phyloP scores from a whole-genome alignment of 2,329 filamentous ascomycete genomes.

The Fusarium decemcellulare region DNA sequence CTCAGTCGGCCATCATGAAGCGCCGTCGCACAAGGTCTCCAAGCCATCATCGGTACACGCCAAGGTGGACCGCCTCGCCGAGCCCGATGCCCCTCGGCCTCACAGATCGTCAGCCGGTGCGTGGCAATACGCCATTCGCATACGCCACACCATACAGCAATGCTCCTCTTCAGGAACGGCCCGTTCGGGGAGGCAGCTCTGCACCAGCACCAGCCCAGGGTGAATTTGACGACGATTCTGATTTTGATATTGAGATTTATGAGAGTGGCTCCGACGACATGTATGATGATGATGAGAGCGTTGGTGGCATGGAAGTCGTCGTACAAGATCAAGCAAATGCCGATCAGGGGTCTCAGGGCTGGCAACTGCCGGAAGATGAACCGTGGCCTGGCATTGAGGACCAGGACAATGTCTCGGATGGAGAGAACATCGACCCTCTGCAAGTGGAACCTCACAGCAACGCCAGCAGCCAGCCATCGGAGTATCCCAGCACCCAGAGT shows the following conservation, averaged over 20 bases:
- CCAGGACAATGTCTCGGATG: conserved; percentile 60
- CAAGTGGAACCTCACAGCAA: conserved; percentile 51
- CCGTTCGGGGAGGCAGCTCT: conserved; percentile 47
- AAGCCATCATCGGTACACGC: conserved; percentile 66
- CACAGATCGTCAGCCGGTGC: conserved; percentile 53
- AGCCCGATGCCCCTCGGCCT: conserved; percentile 57
- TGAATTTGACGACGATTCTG: conserved; percentile 54
- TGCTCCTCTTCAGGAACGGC: conserved; percentile 62
- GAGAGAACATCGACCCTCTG: conserved; percentile 66
- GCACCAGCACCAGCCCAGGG: conserved; percentile 48
- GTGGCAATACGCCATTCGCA: conserved; percentile 72
- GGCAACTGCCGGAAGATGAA: conserved; percentile 66
- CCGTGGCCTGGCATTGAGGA: conserved; percentile 71
- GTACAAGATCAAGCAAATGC: conserved; percentile 41
- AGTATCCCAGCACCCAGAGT: conserved; percentile 68
- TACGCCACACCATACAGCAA: conserved; percentile 84
- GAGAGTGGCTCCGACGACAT: conserved; percentile 54
- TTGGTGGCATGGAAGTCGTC: conserved; percentile 45
- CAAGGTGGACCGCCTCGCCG: conserved; percentile 67
- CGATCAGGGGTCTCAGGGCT: conserved; percentile 45
- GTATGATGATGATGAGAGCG: conserved; percentile 47
- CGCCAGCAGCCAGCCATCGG: conserved; percentile 67
- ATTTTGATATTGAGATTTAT: conserved; percentile 54
- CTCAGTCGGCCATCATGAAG: conserved; percentile 56
- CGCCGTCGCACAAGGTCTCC: conserved; percentile 72